These are phyloP conservation scores for Metschnikowia colocasiae DNA, from an alignment of 805 yeast species.

Conservation along the genomic window DNA sequence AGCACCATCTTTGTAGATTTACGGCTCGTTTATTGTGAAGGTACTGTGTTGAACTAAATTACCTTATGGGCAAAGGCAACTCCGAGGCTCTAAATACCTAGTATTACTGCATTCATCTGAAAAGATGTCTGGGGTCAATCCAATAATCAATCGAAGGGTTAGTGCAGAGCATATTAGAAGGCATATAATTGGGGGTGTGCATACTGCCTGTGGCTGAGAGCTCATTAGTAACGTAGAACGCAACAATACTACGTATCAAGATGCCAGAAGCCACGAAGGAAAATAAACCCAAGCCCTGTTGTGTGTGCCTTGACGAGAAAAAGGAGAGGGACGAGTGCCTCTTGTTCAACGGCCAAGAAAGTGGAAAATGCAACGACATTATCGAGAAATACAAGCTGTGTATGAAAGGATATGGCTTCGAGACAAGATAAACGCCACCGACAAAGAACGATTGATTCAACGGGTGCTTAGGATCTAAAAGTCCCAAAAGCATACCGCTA, in stretches of 20 bases:
- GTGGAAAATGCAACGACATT: conserved; percentile 72
- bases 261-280: conserved; percentile 18
- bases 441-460: background rate
- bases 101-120: background rate
- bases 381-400: conserved; percentile 75
- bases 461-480: background rate
- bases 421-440: conserved; percentile 24
- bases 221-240: conserved; percentile 1
- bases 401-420: conserved; percentile 91
- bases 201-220: conserved; percentile 1
- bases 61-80: background rate
- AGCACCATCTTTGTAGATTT: no score
- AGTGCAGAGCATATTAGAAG: no score
- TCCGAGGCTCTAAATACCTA: background rate
- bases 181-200: background rate
- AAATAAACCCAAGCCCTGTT: conserved; percentile 87
- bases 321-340: conserved; percentile 83
- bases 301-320: conserved; percentile 88
- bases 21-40: no score
- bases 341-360: conserved; percentile 75
- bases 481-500: background rate
- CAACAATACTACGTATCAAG: background rate
- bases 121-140: background rate
- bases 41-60: background rate
- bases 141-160: background rate